These are phyloP conservation scores for Cercospora janseana DNA, from an alignment of 2,329 filamentous ascomycete genomes.

Conservation along the genomic window DNA sequence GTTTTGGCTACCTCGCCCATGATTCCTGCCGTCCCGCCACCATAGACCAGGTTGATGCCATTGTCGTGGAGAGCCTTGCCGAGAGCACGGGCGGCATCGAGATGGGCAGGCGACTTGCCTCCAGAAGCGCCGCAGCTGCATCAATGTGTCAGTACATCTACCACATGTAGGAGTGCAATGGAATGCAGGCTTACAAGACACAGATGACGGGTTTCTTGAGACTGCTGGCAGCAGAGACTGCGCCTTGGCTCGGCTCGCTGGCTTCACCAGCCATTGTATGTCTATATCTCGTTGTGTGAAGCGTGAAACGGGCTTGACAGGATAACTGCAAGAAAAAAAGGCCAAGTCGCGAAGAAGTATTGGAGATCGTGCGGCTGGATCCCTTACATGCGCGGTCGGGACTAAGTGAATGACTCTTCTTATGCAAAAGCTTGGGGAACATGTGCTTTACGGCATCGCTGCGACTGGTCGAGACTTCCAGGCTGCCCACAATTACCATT, in stretches of 20 bases:
- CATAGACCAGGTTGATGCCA: constrained; percentile 85
- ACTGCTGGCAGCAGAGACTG: not conserved
- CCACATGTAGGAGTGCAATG: not conserved
- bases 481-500: no score
- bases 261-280: constrained; percentile 12
- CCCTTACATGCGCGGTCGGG: no score
- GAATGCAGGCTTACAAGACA: constrained; percentile 64
- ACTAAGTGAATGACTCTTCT: constrained; percentile 17
- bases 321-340: not conserved
- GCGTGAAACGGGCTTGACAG: not conserved
- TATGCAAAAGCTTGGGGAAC: constrained; percentile 6
- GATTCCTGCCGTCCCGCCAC: constrained; percentile 87
- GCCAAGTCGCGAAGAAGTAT: no score
- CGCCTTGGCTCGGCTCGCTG: constrained; percentile 8
- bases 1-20: constrained; percentile 94
- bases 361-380: no score
- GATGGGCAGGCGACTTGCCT: constrained; percentile 70
- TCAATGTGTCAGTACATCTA: constrained; percentile 9
- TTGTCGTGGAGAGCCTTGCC: constrained; percentile 70
- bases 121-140: constrained; percentile 73
- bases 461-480: constrained; percentile 7
- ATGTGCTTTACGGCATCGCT: constrained; percentile 9
- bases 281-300: not conserved
- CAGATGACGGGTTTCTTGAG: constrained; percentile 66
- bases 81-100: constrained; percentile 74